These are phyloP conservation scores for Fusarium concolor DNA, from an alignment of 2,329 filamentous ascomycete species.

Conservation along the genomic window DNA sequence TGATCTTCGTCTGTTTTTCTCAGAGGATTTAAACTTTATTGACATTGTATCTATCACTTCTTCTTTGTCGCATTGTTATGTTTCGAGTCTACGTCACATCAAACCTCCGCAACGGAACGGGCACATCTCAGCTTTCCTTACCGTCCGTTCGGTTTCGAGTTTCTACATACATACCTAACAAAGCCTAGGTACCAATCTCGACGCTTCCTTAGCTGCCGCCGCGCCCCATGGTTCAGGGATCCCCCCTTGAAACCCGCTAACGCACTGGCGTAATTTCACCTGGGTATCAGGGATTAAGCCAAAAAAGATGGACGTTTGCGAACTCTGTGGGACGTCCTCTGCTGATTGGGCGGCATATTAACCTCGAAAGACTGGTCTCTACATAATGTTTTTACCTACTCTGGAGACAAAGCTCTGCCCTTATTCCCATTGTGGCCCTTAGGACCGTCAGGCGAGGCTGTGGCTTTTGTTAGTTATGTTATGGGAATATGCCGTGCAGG, in stretches of 20 bases:
- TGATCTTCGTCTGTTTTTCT: not conserved
- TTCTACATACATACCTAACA: not conserved
- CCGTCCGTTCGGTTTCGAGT: constrained; percentile 34
- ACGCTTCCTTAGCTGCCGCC: constrained; percentile 42
- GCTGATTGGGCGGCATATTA: constrained; percentile 30
- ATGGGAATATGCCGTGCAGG: constrained; percentile 23
- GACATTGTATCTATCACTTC: not conserved
- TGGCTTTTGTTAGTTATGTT: constrained; percentile 5
- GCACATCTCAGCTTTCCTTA: constrained; percentile 6
- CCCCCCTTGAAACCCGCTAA: constrained; percentile 68
- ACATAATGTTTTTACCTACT: constrained; percentile 29
- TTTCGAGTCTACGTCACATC: constrained; percentile 2
- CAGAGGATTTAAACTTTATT: not conserved
- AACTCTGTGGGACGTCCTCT: constrained; percentile 9
- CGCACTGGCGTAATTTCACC: constrained; percentile 61
- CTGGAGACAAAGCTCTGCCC: constrained; percentile 10
- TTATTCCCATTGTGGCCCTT: constrained; percentile 13
- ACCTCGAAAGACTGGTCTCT: constrained; percentile 11
- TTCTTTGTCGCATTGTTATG: not conserved
- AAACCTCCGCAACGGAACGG: not conserved
- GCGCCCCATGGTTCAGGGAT: constrained; percentile 41
- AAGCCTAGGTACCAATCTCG: constrained; percentile 30
- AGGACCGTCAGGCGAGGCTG: not conserved
- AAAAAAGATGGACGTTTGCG: constrained; percentile 34
- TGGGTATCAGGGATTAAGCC: constrained; percentile 57